Conservation (phyloP, 345 rosid genomes). For the Trapa incisa region DNA sequence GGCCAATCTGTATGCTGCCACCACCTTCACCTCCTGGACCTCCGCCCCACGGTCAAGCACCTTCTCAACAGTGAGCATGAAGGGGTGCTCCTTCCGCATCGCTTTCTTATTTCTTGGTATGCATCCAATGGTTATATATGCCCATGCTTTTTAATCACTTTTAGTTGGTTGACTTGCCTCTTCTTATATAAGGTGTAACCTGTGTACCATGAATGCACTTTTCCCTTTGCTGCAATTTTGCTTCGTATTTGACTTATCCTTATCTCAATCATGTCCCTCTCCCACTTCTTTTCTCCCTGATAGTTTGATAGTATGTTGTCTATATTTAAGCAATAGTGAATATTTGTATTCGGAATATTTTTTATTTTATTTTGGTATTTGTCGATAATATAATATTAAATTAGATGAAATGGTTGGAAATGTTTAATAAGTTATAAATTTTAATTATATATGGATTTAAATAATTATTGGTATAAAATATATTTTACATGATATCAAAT, state of each 20-base stretch:
- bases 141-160: neutral
- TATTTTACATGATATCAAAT: too few relatives aligned
- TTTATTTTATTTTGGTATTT: neutral
- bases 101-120: neutral
- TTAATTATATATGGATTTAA: too few relatives aligned
- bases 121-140: neutral
- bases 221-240: neutral
- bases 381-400: too few relatives aligned
- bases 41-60: slow-evolving; percentile 37
- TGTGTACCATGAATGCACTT: neutral
- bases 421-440: too few relatives aligned
- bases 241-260: neutral
- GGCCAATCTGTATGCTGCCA: slow-evolving; percentile 41
- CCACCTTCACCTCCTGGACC: slow-evolving; percentile 51
- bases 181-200: neutral
- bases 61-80: slow-evolving; percentile 1
- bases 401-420: too few relatives aligned
- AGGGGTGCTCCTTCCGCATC: neutral
- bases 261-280: neutral
- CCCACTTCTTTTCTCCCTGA: too few relatives aligned
- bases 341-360: neutral
- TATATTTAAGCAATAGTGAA: neutral
- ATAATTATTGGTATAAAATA: too few relatives aligned
- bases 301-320: neutral
- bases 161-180: neutral